Conservation (phyloP, 2,329 filamentous ascomycete species). For the Elsinoe ampelina region DNA sequence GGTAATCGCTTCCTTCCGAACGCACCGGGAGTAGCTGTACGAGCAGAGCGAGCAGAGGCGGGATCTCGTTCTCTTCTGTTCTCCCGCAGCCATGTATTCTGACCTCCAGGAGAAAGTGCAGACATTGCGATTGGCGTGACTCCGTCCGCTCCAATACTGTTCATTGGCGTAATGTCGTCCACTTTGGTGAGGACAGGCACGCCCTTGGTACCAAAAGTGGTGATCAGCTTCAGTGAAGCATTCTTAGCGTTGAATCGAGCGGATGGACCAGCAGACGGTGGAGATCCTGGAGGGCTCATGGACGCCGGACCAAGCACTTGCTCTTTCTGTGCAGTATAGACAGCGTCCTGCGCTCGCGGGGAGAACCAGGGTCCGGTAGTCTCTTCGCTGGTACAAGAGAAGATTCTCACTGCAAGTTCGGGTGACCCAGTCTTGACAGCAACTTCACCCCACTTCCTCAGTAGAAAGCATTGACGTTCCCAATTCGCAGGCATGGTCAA, state of each 20-base stretch:
- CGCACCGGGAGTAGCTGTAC: constrained; percentile 51
- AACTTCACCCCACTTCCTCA: constrained; percentile 91
- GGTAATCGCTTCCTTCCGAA: constrained; percentile 59
- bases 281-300: constrained; percentile 64
- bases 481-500: constrained; percentile 76
- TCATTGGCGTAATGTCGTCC: constrained; percentile 54
- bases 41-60: constrained; percentile 49
- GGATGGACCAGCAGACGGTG: constrained; percentile 48
- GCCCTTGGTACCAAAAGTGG: constrained; percentile 62
- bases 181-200: constrained; percentile 57
- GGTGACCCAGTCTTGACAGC: constrained; percentile 80
- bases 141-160: constrained; percentile 50
- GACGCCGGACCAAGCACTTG: constrained; percentile 25
- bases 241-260: constrained; percentile 60
- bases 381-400: constrained; percentile 81
- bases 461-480: constrained; percentile 79
- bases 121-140: constrained; percentile 74
- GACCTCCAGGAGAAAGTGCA: constrained; percentile 56
- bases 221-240: constrained; percentile 82
- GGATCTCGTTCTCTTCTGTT: constrained; percentile 33
- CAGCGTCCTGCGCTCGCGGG: constrained; percentile 60
- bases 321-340: constrained; percentile 46
- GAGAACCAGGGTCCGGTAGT: constrained; percentile 82
- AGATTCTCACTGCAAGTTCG: constrained; percentile 83
- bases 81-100: constrained; percentile 29